These are phyloP conservation scores for Diplocarpon mali DNA, from an alignment of 2,329 filamentous ascomycete genomes.

Conservation along the genomic window DNA sequence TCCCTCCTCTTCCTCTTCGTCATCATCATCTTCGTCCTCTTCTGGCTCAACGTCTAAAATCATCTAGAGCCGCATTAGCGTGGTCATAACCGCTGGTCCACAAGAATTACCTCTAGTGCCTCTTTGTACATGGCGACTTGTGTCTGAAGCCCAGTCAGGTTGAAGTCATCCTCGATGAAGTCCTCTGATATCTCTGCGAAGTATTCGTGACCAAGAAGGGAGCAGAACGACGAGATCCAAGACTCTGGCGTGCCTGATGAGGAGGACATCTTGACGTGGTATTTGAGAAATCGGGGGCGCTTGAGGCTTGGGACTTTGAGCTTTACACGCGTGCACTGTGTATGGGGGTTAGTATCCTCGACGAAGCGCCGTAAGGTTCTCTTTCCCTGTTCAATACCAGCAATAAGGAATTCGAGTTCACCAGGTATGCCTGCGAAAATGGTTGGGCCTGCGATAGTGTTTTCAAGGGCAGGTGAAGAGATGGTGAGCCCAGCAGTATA, in stretches of 20 bases:
- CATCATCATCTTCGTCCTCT: conserved; percentile 77
- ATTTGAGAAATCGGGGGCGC: background rate
- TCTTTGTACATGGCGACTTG: conserved; percentile 99
- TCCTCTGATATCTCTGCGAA: conserved; percentile 98
- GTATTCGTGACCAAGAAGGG: conserved; percentile 91
- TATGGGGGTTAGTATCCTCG: background rate
- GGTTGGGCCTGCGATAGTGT: background rate
- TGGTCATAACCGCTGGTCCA: background rate
- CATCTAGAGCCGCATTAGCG: conserved; percentile 48
- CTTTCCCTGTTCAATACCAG: background rate
- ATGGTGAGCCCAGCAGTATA: background rate
- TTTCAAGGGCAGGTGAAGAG: background rate
- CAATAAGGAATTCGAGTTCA: background rate
- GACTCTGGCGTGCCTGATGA: conserved; percentile 49
- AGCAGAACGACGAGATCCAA: conserved; percentile 97
- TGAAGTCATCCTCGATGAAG: conserved; percentile 99
- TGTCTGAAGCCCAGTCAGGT: conserved; percentile 85
- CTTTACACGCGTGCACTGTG: background rate
- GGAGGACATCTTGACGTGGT: conserved; percentile 23
- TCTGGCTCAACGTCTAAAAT: conserved; percentile 97
- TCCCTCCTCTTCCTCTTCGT: conserved; percentile 56
- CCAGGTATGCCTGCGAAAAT: background rate
- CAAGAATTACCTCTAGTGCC: conserved; percentile 60
- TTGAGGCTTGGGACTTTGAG: background rate
- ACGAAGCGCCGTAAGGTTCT: background rate